Evolutionary conservation across 495 filamentous ascomycete species (phyloP), one percentile per base, ranked within the genome.

Genomic region (Xylaria intraflava): DNA sequence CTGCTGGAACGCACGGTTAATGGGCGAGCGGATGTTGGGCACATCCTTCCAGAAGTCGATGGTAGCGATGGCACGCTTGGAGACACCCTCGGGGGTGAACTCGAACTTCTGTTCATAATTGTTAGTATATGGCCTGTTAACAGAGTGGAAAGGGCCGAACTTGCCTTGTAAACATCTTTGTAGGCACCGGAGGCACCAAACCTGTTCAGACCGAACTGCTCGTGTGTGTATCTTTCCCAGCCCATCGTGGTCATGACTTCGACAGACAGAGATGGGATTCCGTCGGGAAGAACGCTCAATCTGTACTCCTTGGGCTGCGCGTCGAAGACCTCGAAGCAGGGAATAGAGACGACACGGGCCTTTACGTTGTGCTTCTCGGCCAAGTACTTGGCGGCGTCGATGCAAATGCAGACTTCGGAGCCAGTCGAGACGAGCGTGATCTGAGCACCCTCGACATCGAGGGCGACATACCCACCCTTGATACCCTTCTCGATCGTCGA

Each of bases 171-270:
- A 48, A 98, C 90, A 65, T 97, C 83, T 84, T 95, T 94, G 78
- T 97, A 98, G 56, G 93, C 83, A 60, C 91, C 93, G 48, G 86
- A 91, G 61, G 90, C 91, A 82, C 93, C 93, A 72, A 98, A 98
- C 65, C 93, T 82, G 85, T 98, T 97, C 35, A 98, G 83, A 66
- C 93, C 93, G 67, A 98, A 98, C 76, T 98, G 93, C 83, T 98
- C 93, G 72, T 98, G 90, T 51, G 90, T 85, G 75, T 96, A 98
- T 69, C 88, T 85, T 82, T 96, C 92, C 93, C 93, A 98, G 56
- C 92, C 92, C 77, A 78, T 72, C 61, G 93, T 97, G 66, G 82
- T 85, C 87, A 91, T 88, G 65, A 86, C 90, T 78, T 99, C 93
- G 58, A 99, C 86, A 44, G 88, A 93, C 73, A 99, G 70, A 44